Evolutionary conservation across 331 rosid genomes (phyloP), one percentile per base, ranked within the genome.

Genomic region (Acacia concinna): DNA sequence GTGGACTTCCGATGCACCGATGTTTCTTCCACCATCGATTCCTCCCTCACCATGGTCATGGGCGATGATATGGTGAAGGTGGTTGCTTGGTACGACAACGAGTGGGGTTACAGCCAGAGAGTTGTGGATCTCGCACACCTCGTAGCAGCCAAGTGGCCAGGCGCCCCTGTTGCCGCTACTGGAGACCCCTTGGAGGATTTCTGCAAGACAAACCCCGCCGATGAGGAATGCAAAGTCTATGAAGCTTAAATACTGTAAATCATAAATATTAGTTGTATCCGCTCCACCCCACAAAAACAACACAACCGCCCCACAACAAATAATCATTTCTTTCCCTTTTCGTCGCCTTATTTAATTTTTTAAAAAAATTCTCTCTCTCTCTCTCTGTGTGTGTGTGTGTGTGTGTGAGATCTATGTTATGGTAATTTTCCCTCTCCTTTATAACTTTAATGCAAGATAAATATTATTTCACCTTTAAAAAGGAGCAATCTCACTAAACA

Each of bases 51-150:
- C 64, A 93, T 96, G 99, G 99, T 96, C 75, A 96, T 96, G 99
- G 99, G 99, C 35, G 99, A 93, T 77, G 99, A 96, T 75, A 96
- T 96, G 99, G 92, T 96, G 32, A 96, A 96, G 89, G 99, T 96
- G 11, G 98, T 96, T 69, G 99, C 99, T 79, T 96, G 99, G 99
- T 96, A 96, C 59, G 99, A 93, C 89, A 96, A 96, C 38, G 98
- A 96, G 82, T 96, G 99, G 99, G 99, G 99, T 67, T 96, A 96
- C 93, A 95, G 99, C 88, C 99, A 96, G 88, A 89, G 99, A 88
- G 99, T 96, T n/a, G 98, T 96, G 49, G 99, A 96, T 85, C 87
- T 96, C 90, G 97, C 98, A 57, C 97, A 96, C 84, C 56, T 96
- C 74, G 98, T 96, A 63, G 97, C 98, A 40, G 30, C 6, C 80